These are phyloP conservation scores for Cryptococcus maquisensis DNA, from an alignment of 1,284 basidiomycete genomes.

Conservation along the genomic window DNA sequence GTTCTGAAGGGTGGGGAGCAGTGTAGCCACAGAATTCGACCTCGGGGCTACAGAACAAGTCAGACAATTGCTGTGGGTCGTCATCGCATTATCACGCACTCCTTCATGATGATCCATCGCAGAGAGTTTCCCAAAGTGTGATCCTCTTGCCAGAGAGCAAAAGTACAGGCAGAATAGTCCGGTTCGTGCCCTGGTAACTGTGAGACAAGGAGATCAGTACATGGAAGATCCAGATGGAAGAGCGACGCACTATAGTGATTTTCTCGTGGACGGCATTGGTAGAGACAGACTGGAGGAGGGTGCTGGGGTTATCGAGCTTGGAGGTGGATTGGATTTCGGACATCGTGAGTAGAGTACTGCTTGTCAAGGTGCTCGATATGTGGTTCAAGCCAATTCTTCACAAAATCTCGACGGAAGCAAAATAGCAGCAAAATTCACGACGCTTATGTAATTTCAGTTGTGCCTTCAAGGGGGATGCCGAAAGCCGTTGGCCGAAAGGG, in stretches of 20 bases:
- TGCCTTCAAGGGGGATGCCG: too few relatives aligned
- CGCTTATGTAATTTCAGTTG: not conserved
- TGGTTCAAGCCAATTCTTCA: not conserved
- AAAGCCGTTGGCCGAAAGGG: too few relatives aligned
- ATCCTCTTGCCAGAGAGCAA: conserved; percentile 85
- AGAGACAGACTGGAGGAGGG: conserved; percentile 34
- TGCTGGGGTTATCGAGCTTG: conserved; percentile 40
- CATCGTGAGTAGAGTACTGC: conserved; percentile 5
- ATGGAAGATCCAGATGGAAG: not conserved
- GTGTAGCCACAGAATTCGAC: conserved; percentile 99
- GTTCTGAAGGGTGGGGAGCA: conserved; percentile 93
- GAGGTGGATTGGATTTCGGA: conserved; percentile 18
- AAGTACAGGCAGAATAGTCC: conserved; percentile 86
- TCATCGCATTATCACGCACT: conserved; percentile 57
- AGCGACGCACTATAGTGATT: conserved; percentile 43
- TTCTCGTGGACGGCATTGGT: conserved; percentile 36
- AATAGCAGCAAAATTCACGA: not conserved
- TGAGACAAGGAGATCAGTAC: conserved; percentile 1
- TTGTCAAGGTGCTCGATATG: not conserved
- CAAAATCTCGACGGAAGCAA: not conserved
- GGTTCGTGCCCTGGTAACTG: conserved; percentile 66
- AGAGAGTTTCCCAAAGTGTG: conserved; percentile 94
- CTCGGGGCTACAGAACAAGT: conserved; percentile 64
- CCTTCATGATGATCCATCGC: conserved; percentile 98
- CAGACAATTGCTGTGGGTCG: conserved; percentile 5